Base-by-base conservation (phyloP, 1,284 basidiomycete species). In the Cutaneotrichosporon mucoides region DNA sequence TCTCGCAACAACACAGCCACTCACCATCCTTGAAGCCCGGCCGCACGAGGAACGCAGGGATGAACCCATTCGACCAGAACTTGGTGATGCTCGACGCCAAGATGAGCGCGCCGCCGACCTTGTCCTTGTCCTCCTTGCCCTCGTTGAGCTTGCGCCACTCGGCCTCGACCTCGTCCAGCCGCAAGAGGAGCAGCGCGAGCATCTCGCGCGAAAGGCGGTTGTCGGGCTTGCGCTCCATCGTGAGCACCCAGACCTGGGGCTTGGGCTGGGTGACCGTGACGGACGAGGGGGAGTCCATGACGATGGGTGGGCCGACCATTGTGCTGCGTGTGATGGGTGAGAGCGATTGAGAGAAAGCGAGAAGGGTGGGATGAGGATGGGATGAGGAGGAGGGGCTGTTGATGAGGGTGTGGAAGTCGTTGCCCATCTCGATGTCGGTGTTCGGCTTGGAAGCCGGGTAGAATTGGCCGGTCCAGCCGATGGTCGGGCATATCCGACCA, bases 71-170 rank as follows among this genome's bases (percentile, higher is more conserved):
- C 87, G 74, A 92, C 77, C 92, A 94, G 82, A 92, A 93, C 77
- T 92, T 92, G 68, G 90, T 84, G 70, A 89, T 86, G 57, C 82
- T 81, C 61, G 82, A 82, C 53, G 89, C 85, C 51, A 93, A 84
- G 56, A 93, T 85, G 42, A 94, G 76, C 1, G 88, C 86, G 13
- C 90, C 91, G 5, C 72, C 73, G 38, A 63, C 34, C 10, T 43
- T 36, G 9, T 24, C 47, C 33, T 35, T 33, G 11, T 33, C 16
- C 7, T 4, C 10, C 49, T 51, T 51, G 15, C 49, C 49, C 49
- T 40, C 49, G 38, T 51, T 51, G 38, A 41, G 7, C 15, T 10
- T 8, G 40, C 86, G 80, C 93, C 93, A 97, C 66, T 88, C 82
- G n/a, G 79, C 76, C 75, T 95, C 91, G 6, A 95, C 87, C 13